Evolutionary conservation across 495 filamentous ascomycete genomes (phyloP).

Genomic region (Penicillium pulvis): DNA sequence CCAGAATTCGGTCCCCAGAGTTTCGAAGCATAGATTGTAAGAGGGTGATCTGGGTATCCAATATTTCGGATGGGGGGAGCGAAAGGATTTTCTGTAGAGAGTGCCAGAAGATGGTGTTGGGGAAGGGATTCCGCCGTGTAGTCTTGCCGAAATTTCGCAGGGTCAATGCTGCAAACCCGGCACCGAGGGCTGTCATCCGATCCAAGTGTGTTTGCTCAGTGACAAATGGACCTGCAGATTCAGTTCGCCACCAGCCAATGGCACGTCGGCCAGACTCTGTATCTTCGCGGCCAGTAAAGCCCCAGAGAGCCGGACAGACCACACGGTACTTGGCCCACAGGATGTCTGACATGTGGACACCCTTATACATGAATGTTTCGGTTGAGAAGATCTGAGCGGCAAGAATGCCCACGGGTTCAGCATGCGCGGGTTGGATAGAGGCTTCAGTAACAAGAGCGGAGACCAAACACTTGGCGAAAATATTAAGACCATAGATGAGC

Average conservation of each 20-base stretch:
- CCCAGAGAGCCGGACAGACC: constrained; percentile 83
- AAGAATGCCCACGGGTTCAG: constrained; percentile 81
- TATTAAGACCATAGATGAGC: constrained; percentile 81
- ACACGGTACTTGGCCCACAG: constrained; percentile 83
- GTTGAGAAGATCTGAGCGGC: constrained; percentile 73
- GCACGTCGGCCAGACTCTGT: constrained; percentile 66
- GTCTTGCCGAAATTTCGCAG: constrained; percentile 78
- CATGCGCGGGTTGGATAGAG: constrained; percentile 65
- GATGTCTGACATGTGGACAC: constrained; percentile 76
- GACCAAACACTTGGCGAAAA: constrained; percentile 76
- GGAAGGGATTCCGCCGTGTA: constrained; percentile 70
- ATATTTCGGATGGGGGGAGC: constrained; percentile 64
- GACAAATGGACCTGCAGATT: constrained; percentile 56
- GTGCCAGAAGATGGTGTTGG: constrained; percentile 78
- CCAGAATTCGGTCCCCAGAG: constrained; percentile 69
- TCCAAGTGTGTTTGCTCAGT: constrained; percentile 69
- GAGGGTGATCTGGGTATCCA: constrained; percentile 75
- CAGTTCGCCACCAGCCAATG: constrained; percentile 74
- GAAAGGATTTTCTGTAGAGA: constrained; percentile 72
- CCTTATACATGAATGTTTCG: constrained; percentile 66
- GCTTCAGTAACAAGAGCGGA: constrained; percentile 76
- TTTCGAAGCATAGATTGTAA: constrained; percentile 76
- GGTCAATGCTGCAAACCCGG: constrained; percentile 79
- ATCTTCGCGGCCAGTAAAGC: constrained; percentile 74
- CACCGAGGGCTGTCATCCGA: constrained; percentile 80